Percentiles rank a stretch among this genome's conserved stretches.
phyloP scores from a whole-genome alignment of 1,139 yeast species.

The Nadsonia starkeyi-henricii region DNA sequence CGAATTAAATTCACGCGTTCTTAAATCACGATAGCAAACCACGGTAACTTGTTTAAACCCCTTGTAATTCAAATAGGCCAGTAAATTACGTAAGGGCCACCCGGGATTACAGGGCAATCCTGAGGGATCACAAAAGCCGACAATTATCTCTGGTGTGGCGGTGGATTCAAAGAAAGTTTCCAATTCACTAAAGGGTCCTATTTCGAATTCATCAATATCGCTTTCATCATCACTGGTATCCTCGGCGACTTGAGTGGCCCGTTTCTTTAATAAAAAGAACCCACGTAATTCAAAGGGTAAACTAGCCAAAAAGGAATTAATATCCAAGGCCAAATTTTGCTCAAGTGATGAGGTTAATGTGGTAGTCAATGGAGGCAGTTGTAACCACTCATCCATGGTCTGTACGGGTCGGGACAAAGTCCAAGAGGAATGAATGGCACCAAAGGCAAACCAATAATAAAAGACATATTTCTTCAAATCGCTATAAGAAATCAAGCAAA shows the following conservation, averaged over 20 bases:
- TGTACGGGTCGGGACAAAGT: slow-evolving; percentile 13
- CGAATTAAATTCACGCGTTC: not conserved
- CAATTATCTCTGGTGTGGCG: slow-evolving; percentile 10
- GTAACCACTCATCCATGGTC: slow-evolving; percentile 1
- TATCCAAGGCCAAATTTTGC: no score
- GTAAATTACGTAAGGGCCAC: slow-evolving; percentile 49
- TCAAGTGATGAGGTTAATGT: not conserved
- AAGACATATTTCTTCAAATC: slow-evolving; percentile 82
- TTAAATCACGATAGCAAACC: slow-evolving; percentile 18
- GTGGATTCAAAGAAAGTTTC: not conserved
- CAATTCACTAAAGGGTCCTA: not conserved
- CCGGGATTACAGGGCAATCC: slow-evolving; percentile 38
- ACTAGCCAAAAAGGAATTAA: not conserved
- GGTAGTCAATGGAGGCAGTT: slow-evolving; percentile 10
- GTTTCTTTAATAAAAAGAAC: slow-evolving; percentile 19
- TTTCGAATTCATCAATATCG: not conserved
- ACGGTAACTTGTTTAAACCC: slow-evolving; percentile 31
- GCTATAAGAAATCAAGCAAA: slow-evolving; percentile 57
- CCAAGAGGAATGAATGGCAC: slow-evolving; percentile 31
- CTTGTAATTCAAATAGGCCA: slow-evolving; percentile 35
- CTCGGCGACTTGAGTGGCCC: not conserved
- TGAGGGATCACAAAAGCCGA: slow-evolving; percentile 54
- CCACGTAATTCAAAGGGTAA: slow-evolving; percentile 13
- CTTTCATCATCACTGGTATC: not conserved
- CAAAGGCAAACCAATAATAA: slow-evolving; percentile 82